Conservation (phyloP, 2,329 filamentous ascomycete genomes). For the Sarocladium kiliense region DNA sequence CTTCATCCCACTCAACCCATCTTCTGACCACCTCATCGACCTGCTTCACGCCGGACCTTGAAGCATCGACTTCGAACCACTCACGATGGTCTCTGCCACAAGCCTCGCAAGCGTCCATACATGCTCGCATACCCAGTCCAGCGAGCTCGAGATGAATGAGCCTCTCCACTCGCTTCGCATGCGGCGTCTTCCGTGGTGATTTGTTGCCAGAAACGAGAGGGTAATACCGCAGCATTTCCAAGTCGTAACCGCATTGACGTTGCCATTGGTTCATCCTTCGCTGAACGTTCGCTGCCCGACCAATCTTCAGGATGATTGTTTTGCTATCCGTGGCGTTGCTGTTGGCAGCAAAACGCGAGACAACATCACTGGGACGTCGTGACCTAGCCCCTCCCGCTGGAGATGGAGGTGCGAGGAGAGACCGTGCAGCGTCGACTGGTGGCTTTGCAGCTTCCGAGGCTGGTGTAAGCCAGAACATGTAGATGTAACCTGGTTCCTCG, state of each 20-base stretch:
- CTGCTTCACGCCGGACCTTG: slow-evolving; percentile 61
- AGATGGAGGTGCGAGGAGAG: slow-evolving; percentile 49
- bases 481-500: slow-evolving; percentile 83
- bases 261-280: slow-evolving; percentile 89
- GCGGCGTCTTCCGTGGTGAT: slow-evolving; percentile 66
- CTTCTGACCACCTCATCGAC: slow-evolving; percentile 66
- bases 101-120: slow-evolving; percentile 58
- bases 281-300: slow-evolving; percentile 75
- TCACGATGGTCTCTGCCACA: slow-evolving; percentile 86
- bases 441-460: slow-evolving; percentile 44
- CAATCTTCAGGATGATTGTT: slow-evolving; percentile 65
- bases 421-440: slow-evolving; percentile 53
- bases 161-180: slow-evolving; percentile 82
- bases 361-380: slow-evolving; percentile 49
- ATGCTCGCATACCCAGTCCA: slow-evolving; percentile 49
- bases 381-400: slow-evolving; percentile 27
- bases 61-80: slow-evolving; percentile 89
- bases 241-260: slow-evolving; percentile 82
- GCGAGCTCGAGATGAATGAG: slow-evolving; percentile 87
- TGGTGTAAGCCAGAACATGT: slow-evolving; percentile 96
- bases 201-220: slow-evolving; percentile 53
- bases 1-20: slow-evolving; percentile 77
- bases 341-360: slow-evolving; percentile 42
- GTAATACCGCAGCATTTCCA: slow-evolving; percentile 87
- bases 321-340: slow-evolving; percentile 32